phyloP scores from a whole-genome alignment of 192 early-diverging fungal species.

The Hyaloraphidium curvatum region DNA sequence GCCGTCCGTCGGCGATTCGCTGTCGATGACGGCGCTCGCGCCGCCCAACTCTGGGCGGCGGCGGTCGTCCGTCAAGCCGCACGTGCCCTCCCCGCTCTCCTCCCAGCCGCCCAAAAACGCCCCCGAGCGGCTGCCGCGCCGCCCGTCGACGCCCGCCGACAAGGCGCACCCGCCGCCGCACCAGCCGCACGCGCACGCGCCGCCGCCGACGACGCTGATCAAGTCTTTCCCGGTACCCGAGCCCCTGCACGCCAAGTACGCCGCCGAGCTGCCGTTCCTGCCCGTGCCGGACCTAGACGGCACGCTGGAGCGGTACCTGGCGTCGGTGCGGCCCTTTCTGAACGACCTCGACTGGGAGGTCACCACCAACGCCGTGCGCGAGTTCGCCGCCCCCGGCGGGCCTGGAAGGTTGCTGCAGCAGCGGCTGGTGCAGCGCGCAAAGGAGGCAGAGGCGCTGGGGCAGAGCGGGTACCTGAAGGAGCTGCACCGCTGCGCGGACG shows the following conservation, averaged over 20 bases:
- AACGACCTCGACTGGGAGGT: conserved; percentile 45
- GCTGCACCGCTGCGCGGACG: not conserved
- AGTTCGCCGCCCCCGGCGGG: conserved; percentile 67
- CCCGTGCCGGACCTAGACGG: conserved; percentile 71
- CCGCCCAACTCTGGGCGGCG: too few species aligned
- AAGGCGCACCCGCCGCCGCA: too few species aligned
- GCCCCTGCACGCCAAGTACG: not conserved
- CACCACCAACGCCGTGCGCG: conserved; percentile 41
- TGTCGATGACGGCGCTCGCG: too few species aligned
- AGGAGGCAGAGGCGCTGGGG: conserved; percentile 52
- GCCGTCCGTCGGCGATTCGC: too few species aligned
- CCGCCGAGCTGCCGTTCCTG: conserved; percentile 46
- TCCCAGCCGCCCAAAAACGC: too few species aligned
- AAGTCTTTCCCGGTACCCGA: not conserved
- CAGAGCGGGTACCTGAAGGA: not conserved
- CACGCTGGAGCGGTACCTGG: conserved; percentile 68
- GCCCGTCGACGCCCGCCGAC: too few species aligned
- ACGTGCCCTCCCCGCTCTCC: too few species aligned
- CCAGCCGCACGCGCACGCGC: too few species aligned
- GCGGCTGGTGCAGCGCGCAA: conserved; percentile 55
- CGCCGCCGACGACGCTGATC: not conserved
- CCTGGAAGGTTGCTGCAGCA: conserved; percentile 66
- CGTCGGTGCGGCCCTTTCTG: conserved; percentile 51
- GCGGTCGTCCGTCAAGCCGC: too few species aligned
- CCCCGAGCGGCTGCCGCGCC: too few species aligned